Conservation (phyloP, 768 basidiomycete species). For the Phallus indusiatus region DNA sequence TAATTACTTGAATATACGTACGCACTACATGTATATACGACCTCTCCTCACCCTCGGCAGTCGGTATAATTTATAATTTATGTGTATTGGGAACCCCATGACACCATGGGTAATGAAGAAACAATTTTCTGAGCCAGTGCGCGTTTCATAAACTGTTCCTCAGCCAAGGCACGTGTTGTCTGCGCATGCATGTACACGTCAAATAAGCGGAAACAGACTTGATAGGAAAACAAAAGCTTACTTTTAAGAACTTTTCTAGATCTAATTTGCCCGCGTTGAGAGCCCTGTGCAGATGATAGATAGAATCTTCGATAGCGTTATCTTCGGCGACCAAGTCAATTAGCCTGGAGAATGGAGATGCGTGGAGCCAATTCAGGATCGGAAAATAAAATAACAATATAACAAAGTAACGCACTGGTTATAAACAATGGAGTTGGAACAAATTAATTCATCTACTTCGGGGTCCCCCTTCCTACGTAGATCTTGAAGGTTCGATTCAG, state of each 20-base stretch:
- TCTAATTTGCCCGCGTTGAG: constrained; percentile 88
- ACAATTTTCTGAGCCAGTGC: constrained; percentile 90
- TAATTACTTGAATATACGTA: too few species aligned
- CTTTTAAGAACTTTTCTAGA: constrained; percentile 88
- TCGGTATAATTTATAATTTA: not conserved
- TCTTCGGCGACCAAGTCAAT: constrained; percentile 99
- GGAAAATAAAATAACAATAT: constrained; percentile 11
- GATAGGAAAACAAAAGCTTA: constrained; percentile 28
- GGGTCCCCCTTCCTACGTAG: constrained; percentile 79
- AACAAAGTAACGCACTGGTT: constrained; percentile 66
- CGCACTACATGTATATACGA: too few species aligned
- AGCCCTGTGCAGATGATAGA: constrained; percentile 92
- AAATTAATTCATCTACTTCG: constrained; percentile 93
- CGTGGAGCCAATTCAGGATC: constrained; percentile 5
- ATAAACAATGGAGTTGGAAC: constrained; percentile 90
- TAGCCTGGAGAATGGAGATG: constrained; percentile 43
- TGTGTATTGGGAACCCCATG: constrained; percentile 7
- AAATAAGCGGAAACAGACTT: constrained; percentile 3
- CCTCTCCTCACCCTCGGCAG: not conserved
- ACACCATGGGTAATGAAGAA: constrained; percentile 43
- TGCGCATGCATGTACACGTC: constrained; percentile 19
- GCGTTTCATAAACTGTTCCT: constrained; percentile 96
- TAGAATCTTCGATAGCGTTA: constrained; percentile 95
- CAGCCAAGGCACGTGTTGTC: constrained; percentile 79
- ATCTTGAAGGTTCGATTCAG: constrained; percentile 67